phyloP scores from a whole-genome alignment of 495 filamentous ascomycete genomes.

The Acidomyces sp. region DNA sequence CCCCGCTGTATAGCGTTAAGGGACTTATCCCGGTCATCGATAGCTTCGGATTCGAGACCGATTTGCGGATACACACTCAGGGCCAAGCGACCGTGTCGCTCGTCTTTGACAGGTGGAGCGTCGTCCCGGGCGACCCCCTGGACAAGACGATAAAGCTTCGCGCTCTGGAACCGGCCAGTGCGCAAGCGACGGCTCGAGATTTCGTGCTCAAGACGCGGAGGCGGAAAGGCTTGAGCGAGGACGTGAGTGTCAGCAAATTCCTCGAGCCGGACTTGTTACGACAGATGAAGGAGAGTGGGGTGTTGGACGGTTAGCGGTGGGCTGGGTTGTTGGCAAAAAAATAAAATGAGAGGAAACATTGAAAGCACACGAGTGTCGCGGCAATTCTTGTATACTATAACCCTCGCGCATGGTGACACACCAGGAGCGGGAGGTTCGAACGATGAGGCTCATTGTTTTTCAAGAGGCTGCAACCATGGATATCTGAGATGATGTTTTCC shows the following conservation, averaged over 20 bases:
- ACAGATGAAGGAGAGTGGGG: constrained; percentile 74
- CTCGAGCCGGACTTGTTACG: constrained; percentile 87
- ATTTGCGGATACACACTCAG: constrained; percentile 89
- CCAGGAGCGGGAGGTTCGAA: too few relatives aligned
- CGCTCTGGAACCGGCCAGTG: constrained; percentile 72
- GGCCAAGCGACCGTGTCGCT: constrained; percentile 78
- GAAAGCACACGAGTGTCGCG: too few relatives aligned
- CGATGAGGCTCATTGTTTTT: too few relatives aligned
- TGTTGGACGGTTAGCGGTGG: constrained; percentile 61
- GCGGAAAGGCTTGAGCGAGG: constrained; percentile 87
- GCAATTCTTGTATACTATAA: too few relatives aligned
- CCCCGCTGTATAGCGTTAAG: constrained; percentile 76
- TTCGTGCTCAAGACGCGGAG: constrained; percentile 92
- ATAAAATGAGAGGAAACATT: too few relatives aligned
- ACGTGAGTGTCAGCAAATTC: constrained; percentile 90
- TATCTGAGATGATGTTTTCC: too few relatives aligned
- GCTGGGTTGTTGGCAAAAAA: too few relatives aligned
- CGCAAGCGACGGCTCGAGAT: constrained; percentile 80
- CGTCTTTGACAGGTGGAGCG: constrained; percentile 91
- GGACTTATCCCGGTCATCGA: constrained; percentile 93
- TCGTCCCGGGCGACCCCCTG: constrained; percentile 88
- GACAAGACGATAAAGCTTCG: constrained; percentile 72
- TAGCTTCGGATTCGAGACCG: constrained; percentile 93
- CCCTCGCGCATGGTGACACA: too few relatives aligned
- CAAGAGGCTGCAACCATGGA: too few relatives aligned